phyloP scores from a whole-genome alignment of 768 basidiomycete genomes.

The Myochromella boudieri region DNA sequence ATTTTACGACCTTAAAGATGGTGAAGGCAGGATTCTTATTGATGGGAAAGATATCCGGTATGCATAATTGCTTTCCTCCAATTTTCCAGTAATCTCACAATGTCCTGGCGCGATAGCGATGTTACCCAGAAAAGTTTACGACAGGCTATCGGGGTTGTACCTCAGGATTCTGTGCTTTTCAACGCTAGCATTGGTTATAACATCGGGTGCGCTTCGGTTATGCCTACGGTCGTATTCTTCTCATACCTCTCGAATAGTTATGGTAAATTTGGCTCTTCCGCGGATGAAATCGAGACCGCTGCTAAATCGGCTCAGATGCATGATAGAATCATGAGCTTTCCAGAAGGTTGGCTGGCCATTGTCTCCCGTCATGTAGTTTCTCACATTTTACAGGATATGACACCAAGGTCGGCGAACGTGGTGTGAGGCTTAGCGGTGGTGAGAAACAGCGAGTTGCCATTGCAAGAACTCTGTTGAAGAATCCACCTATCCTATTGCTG shows the following conservation, averaged over 20 bases:
- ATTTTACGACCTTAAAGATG: conserved; percentile 86
- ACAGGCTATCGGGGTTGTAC: conserved; percentile 85
- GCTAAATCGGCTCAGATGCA: conserved; percentile 87
- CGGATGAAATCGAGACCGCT: conserved; percentile 76
- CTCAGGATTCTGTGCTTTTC: conserved; percentile 80
- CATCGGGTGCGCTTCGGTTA: conserved; percentile 49
- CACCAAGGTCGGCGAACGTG: conserved; percentile 89
- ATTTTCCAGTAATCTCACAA: too few species aligned
- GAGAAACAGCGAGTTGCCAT: conserved; percentile 91
- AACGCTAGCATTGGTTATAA: conserved; percentile 72
- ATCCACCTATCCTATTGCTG: conserved; percentile 78
- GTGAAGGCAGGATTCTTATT: conserved; percentile 77
- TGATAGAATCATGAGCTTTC: conserved; percentile 80
- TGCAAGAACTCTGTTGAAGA: conserved; percentile 83
- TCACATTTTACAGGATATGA: conserved; percentile 51
- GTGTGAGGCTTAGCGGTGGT: conserved; percentile 81
- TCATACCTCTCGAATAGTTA: conserved; percentile 45
- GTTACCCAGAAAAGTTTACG: conserved; percentile 82
- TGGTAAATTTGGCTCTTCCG: conserved; percentile 69
- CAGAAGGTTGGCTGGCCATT: conserved; percentile 50
- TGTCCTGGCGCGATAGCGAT: too few species aligned
- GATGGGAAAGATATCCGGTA: conserved; percentile 82
- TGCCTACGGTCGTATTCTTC: conserved; percentile 2
- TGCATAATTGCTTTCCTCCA: background rate
- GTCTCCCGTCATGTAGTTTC: conserved; percentile 1